phyloP scores from a whole-genome alignment of 176 grass and related monocot genomes.

The Themeda triandra region DNA sequence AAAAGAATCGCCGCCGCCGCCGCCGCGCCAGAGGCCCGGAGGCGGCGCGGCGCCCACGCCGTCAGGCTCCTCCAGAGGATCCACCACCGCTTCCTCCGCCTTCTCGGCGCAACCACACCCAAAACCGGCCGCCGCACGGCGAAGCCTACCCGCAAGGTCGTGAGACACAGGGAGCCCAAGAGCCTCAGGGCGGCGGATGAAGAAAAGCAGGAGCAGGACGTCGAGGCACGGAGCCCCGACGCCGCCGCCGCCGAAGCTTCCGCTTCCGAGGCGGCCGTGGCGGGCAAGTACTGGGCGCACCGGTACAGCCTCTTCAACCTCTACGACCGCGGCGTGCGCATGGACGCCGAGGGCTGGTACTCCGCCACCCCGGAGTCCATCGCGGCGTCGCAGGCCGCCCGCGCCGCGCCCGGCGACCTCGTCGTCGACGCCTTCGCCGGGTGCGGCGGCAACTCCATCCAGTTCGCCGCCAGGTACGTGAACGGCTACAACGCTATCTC shows the following conservation, averaged over 20 bases:
- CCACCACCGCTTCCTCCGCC: conserved; percentile 19
- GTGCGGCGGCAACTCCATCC: conserved; percentile 69
- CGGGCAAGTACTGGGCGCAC: conserved; percentile 60
- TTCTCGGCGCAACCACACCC: background rate
- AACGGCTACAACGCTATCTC: background rate
- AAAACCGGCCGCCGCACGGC: background rate
- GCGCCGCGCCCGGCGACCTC: conserved; percentile 26
- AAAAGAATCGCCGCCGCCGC: background rate
- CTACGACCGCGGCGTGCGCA: conserved; percentile 61
- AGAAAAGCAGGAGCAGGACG: background rate
- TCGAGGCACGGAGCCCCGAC: background rate
- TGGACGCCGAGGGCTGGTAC: conserved; percentile 82
- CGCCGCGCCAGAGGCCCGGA: background rate
- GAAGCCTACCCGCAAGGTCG: background rate
- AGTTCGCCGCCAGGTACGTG: conserved; percentile 57
- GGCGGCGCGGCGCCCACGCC: background rate
- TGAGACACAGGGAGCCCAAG: background rate
- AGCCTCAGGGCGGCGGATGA: background rate
- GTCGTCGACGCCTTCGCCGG: conserved; percentile 66
- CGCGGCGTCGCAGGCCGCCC: conserved; percentile 51
- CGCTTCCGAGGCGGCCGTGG: background rate
- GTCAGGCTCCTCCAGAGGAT: background rate
- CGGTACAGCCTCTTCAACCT: conserved; percentile 59
- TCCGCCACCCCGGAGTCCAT: conserved; percentile 63
- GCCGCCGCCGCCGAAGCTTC: background rate